Conservation (phyloP, 2,329 filamentous ascomycete genomes). For the Paracamarosporium sp. region DNA sequence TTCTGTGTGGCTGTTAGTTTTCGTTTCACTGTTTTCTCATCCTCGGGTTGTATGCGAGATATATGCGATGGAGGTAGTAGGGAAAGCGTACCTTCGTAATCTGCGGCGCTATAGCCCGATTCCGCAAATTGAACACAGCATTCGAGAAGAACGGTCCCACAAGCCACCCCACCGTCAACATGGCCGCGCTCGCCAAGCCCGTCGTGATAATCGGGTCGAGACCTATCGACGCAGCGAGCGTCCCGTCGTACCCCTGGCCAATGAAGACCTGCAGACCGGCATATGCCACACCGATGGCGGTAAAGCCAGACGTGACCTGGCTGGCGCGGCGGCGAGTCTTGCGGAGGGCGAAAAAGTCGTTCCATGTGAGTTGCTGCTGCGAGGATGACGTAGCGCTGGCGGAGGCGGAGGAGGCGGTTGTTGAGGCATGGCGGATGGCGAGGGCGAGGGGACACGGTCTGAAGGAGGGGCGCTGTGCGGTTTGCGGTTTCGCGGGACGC, state of each 20-base stretch:
- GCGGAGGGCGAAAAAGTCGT: conserved; percentile 90
- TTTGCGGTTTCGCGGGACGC: conserved; percentile 29
- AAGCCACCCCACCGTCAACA: conserved; percentile 85
- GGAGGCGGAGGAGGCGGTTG: conserved; percentile 16
- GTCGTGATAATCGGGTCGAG: conserved; percentile 88
- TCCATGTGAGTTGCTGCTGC: conserved; percentile 66
- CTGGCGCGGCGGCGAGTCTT: conserved; percentile 85
- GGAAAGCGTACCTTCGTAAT: conserved; percentile 68
- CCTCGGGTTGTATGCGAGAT: neutral
- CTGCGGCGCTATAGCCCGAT: conserved; percentile 72
- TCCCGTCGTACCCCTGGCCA: conserved; percentile 73
- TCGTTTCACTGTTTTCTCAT: neutral
- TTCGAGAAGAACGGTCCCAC: conserved; percentile 83
- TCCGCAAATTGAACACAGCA: conserved; percentile 76
- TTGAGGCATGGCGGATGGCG: conserved; percentile 33
- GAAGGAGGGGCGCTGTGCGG: conserved; percentile 20
- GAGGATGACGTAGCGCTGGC: conserved; percentile 18
- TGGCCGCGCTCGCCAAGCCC: conserved; percentile 78
- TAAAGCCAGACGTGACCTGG: conserved; percentile 75
- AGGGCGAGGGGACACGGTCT: conserved; percentile 14
- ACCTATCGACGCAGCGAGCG: conserved; percentile 72
- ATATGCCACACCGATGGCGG: conserved; percentile 67
- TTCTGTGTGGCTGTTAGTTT: conserved; percentile 61
- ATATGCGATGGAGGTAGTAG: neutral
- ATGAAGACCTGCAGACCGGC: conserved; percentile 71